Base-by-base conservation (phyloP, 148 eudicot genomes). In the Chenopodium berlandieri region DNA sequence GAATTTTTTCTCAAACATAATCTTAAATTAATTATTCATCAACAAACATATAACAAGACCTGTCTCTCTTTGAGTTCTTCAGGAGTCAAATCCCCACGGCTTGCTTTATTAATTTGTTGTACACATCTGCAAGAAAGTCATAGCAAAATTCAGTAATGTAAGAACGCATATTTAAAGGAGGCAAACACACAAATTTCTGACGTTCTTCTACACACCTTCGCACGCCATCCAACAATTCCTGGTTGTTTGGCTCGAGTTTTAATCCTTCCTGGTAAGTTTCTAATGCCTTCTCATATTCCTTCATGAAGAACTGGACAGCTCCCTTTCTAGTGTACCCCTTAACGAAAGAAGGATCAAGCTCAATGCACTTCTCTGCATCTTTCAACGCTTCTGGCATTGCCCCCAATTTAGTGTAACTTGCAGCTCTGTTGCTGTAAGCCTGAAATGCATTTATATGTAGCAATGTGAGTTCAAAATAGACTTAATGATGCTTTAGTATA, bases 51-150 rank as follows among this genome's bases (percentile, higher is more conserved):
- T 40, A n/a, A 23, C 40, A n/a, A 1, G 23, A 91, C 98, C 99
- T 97, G 98, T 91, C 99, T 91, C 87, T 97, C 99, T 85, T 97
- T 97, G 54, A 97, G 84, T 80, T 97, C 99, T 37, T 97, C 98
- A 4, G 98, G 95, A 74, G 83, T 94, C 77, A 94, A 84, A 78
- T 97, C 99, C 46, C 99, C 99, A 70, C 98, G 96, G 81, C 92
- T 90, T 4, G 92, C 98, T 90, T 93, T 94, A 85, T 92, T 94
- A 67, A 92, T 89, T 86, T 97, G 98, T 75, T 86, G 87, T 0
- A 91, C 92, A 83, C 99, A 97, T 77, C 99, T 96, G 88, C 78
- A 85, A 16, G 50, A 40, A 77, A 46, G 77, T 23, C 47, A 46
- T 46, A n/a, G 14, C 40, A 23, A 75, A 71, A 69, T 13, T 9